Conservation (phyloP, 2,329 filamentous ascomycete species). For the Colletotrichum lini region DNA sequence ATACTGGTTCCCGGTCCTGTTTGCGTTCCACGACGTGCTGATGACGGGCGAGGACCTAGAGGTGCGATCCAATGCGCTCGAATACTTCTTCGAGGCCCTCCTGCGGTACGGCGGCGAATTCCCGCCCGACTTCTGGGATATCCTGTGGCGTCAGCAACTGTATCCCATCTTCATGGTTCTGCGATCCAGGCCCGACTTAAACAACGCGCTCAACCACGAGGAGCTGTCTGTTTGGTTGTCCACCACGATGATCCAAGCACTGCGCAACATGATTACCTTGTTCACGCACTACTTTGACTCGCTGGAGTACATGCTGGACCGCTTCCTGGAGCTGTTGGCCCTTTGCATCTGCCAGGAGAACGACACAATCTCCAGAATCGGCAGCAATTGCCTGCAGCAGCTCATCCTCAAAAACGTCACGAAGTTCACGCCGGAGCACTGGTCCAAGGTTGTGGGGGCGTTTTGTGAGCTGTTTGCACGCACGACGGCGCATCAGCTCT, state of each 20-base stretch:
- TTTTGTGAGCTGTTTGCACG: slow-evolving; percentile 97
- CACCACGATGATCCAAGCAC: slow-evolving; percentile 98
- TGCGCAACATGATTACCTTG: slow-evolving; percentile 97
- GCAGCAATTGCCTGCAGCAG: slow-evolving; percentile 97
- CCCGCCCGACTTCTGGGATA: slow-evolving; percentile 97
- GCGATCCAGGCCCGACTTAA: slow-evolving; percentile 96
- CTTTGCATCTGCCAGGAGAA: slow-evolving; percentile 99
- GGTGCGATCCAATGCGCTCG: slow-evolving; percentile 90
- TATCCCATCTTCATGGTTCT: slow-evolving; percentile 99
- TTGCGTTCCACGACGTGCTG: slow-evolving; percentile 97
- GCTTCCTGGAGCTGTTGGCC: slow-evolving; percentile 94
- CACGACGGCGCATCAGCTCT: slow-evolving; percentile 95
- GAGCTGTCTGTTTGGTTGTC: slow-evolving; percentile 98
- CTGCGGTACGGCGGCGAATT: slow-evolving; percentile 93
- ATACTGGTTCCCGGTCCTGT: slow-evolving; percentile 98
- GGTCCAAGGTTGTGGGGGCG: slow-evolving; percentile 93
- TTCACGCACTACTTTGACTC: slow-evolving; percentile 99
- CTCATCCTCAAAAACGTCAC: slow-evolving; percentile 95
- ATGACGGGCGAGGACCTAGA: slow-evolving; percentile 99
- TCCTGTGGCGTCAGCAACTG: slow-evolving; percentile 94
- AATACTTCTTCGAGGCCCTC: slow-evolving; percentile 96
- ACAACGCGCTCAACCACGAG: slow-evolving; percentile 94
- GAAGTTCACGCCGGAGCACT: slow-evolving; percentile 90
- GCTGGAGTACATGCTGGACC: slow-evolving; percentile 96
- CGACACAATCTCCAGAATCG: slow-evolving; percentile 97